Percentiles rank a stretch among this genome's conserved stretches.
phyloP scores from a whole-genome alignment of 2,329 filamentous ascomycete species.

The Botryotinia globosa region DNA sequence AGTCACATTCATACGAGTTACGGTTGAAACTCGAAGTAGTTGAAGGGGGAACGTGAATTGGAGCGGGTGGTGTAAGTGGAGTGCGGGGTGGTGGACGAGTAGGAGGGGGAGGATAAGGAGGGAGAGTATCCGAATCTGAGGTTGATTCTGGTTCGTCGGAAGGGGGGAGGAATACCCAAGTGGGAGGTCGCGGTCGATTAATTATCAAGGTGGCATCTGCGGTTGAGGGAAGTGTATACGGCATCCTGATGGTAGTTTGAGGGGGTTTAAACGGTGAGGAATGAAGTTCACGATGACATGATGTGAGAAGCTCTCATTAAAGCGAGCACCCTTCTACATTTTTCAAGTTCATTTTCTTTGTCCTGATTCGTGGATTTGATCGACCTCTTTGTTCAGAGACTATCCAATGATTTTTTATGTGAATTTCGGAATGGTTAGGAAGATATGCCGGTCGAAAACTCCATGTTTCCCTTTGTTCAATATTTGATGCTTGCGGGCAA shows the following conservation, averaged over 20 bases:
- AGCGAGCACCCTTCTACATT: not conserved
- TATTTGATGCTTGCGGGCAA: not conserved
- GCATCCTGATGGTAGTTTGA: not conserved
- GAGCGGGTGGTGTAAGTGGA: not conserved
- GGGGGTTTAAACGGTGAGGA: not conserved
- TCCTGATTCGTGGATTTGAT: not conserved
- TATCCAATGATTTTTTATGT: not conserved
- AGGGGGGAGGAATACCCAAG: constrained; percentile 8
- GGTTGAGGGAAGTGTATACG: not conserved
- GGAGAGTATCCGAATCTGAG: not conserved
- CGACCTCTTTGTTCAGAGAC: not conserved
- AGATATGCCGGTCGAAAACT: not conserved
- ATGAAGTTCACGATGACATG: not conserved
- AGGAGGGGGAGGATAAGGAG: not conserved
- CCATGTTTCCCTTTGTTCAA: not conserved
- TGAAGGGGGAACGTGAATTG: not conserved
- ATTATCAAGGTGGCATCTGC: not conserved
- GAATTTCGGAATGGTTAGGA: not conserved
- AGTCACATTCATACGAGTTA: not conserved
- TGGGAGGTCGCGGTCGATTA: not conserved
- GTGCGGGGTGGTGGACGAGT: not conserved
- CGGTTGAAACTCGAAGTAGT: not conserved
- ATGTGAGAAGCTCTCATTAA: not conserved
- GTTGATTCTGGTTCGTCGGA: not conserved
- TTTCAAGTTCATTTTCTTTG: not conserved